These are phyloP conservation scores for Scenedesmus sp. DNA, from an alignment of 163 green algal genomes.

Conservation along the genomic window DNA sequence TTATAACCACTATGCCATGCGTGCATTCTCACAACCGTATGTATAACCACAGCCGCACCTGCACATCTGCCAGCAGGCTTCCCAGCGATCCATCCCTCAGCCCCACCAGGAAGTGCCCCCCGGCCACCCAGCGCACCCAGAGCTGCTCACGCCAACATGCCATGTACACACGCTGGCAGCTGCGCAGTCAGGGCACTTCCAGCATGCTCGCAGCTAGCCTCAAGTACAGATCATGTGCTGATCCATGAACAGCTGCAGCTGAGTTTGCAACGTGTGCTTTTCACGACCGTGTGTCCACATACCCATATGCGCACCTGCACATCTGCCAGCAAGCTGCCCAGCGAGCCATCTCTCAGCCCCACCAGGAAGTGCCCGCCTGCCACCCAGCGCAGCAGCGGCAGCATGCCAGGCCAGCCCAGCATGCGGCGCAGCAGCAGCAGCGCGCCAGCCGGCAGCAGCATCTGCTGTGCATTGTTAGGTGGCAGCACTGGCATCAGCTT, in stretches of 20 bases:
- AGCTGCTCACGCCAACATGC: too few species aligned
- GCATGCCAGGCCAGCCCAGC: conserved; percentile 32
- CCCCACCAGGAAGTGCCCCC: conserved; percentile 34
- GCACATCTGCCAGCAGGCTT: conserved; percentile 3
- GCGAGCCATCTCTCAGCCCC: not conserved
- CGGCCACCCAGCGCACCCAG: conserved; percentile 33
- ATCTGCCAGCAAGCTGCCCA: conserved; percentile 31
- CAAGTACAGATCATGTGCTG: not conserved
- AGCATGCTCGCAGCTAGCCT: too few species aligned
- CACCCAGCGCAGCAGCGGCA: conserved; percentile 45
- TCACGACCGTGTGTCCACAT: not conserved
- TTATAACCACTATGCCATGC: too few species aligned
- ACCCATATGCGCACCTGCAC: conserved; percentile 34
- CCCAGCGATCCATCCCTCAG: conserved; percentile 16
- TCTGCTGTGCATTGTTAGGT: not conserved
- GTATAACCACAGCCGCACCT: not conserved
- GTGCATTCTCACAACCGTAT: too few species aligned
- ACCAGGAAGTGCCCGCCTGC: conserved; percentile 36
- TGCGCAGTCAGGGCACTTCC: too few species aligned
- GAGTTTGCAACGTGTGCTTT: not conserved
- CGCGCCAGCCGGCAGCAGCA: conserved; percentile 38
- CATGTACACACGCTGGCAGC: too few species aligned
- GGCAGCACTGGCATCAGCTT: conserved; percentile 3
- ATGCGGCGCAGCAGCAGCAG: not conserved
- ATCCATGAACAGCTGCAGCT: not conserved